Base-by-base conservation (phyloP, 192 early-diverging fungal species). In the Coemansia biformis region DNA sequence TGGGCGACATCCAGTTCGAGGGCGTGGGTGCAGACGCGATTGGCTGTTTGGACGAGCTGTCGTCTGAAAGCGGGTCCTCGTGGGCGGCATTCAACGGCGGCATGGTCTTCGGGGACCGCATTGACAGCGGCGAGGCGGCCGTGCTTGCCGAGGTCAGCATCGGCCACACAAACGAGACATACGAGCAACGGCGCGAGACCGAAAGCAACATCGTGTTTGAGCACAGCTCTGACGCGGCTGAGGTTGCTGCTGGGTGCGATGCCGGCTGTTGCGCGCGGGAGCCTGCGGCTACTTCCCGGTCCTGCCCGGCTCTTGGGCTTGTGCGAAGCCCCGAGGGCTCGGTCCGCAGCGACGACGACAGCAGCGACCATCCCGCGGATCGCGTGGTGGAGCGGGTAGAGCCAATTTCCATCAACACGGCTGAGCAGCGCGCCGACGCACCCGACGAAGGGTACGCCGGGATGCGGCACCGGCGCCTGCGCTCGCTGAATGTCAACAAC, bases 121-220 rank as follows among this genome's bases (percentile, higher is more conserved):
- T n/a, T n/a, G n/a, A n/a, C n/a, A n/a, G n/a, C n/a, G n/a, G n/a
- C n/a, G n/a, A n/a, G n/a, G n/a, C n/a, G n/a, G n/a, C n/a, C n/a
- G n/a, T n/a, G n/a, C n/a, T n/a, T n/a, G n/a, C n/a, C n/a, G n/a
- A n/a, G n/a, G n/a, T n/a, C n/a, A n/a, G n/a, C 45, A 37, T 60
- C n/a, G 58, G 58, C 4, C 58, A 60, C 36, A 46, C 44, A n/a
- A 46, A 43, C 38, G 58, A 43, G 38, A 46, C 48, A 37, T 37
- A 31, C 18, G 38, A 32, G 5, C 50, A 52, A 33, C 48, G 41
- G 1, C 45, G 15, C 2, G 43, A 28, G 23, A 28, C 33, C 8
- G 46, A 37, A 36, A 31, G 19, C 19, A 46, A 38, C 18, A 46
- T 66, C 40, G 57, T 66, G 24, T 66, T 66, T 59, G 63, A 66